These are phyloP conservation scores for Heliamphora pulchella DNA, from an alignment of 179 eudicot species.

Conservation along the genomic window DNA sequence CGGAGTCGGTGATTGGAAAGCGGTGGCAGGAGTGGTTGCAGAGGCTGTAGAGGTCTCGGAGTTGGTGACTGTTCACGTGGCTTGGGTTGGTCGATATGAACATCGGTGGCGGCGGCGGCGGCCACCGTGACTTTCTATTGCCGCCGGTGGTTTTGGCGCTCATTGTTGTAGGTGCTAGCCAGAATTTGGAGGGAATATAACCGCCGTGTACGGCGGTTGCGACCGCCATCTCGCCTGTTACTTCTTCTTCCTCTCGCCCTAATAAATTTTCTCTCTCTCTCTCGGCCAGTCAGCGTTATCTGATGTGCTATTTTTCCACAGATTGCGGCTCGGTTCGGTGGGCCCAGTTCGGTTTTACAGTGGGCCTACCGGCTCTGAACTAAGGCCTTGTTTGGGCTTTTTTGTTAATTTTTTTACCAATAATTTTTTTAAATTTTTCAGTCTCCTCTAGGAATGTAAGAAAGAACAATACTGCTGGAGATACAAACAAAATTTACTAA, in stretches of 20 bases:
- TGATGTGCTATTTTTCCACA: not conserved
- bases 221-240: conserved; percentile 20
- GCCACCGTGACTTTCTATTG: too few species aligned
- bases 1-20: conserved; percentile 30
- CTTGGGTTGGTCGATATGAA: conserved; percentile 54
- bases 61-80: conserved; percentile 31
- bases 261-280: not conserved
- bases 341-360: not conserved
- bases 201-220: conserved; percentile 22
- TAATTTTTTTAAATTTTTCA: too few species aligned
- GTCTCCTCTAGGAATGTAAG: too few species aligned
- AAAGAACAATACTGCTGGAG: too few species aligned
- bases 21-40: conserved; percentile 74
- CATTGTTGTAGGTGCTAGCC: not conserved
- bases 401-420: too few species aligned
- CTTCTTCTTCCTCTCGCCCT: too few species aligned
- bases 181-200: conserved; percentile 23
- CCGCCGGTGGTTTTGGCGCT: not conserved
- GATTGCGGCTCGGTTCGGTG: not conserved
- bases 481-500: too few species aligned
- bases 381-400: too few species aligned
- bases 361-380: not conserved
- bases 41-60: conserved; percentile 41
- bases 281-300: conserved; percentile 9
- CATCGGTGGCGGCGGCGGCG: conserved; percentile 35